Base-by-base conservation (phyloP, 2,329 filamentous ascomycete genomes). In the Ceratocystis eucalypticola region DNA sequence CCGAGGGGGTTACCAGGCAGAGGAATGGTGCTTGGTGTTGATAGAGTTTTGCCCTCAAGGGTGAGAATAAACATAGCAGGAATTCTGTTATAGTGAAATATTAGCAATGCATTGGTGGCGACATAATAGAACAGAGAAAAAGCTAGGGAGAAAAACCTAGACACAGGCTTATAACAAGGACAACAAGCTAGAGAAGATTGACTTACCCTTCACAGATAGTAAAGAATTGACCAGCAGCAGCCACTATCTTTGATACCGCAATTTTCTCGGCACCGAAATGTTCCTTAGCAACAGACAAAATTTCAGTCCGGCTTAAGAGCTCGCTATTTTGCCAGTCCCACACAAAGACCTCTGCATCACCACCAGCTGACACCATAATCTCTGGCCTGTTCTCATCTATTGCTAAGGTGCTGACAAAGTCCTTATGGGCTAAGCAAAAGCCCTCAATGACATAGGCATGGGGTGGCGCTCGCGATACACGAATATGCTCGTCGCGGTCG, bases 391-490 rank as follows among this genome's bases (percentile, higher is more conserved):
- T 76, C 0, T 73, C 73, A 0, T 86, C 85, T 20, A 93, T 77
- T 71, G 86, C 88, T 55, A 99, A 77, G 67, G 84, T 85, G 76
- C 82, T 91, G 70, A 99, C 80, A 74, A 97, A 97, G 46, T 92
- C 84, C 64, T 81, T 85, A 75, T 99, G 94, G 3, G 91, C 93
- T 2, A 96, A 82, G 73, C 93, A 97, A 75, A 89, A 97, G 0
- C 81, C 81, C 75, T 97, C 91, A 69, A 96, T 95, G 68, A 97
- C 80, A 74, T 96, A 88, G 0, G 90, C 81, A 74, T 97, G 92
- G 0, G 90, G 88, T 3, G 86, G 80, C 48, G 87, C 90, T 67
- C 91, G 83, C 62, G 90, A 96, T 22, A 96, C 80, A 46, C 94
- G 88, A 72, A 99, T 93, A 75, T 99, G 94, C 70, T 85, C 79